Evolutionary conservation across 1,139 yeast genomes (phyloP).

Genomic region (Magnusiomyces ingens): DNA sequence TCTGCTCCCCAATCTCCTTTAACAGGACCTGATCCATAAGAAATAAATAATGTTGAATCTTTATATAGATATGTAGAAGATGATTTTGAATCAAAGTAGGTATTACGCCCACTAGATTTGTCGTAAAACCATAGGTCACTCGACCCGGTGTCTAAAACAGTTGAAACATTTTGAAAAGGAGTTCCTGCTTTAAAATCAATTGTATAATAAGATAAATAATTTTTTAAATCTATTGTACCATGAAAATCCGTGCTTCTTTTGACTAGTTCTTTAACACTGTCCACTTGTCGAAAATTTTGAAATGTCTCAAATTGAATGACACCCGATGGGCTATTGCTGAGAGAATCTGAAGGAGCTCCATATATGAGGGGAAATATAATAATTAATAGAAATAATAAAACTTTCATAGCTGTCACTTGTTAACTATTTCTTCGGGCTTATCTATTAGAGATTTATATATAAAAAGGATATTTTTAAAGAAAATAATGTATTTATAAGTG

Average conservation of each 20-base stretch:
- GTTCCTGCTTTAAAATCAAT: slow-evolving; percentile 39
- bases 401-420: not conserved
- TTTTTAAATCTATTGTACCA: slow-evolving; percentile 6
- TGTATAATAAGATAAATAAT: slow-evolving; percentile 20
- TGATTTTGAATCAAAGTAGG: slow-evolving; percentile 19
- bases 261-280: not conserved
- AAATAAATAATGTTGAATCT: slow-evolving; percentile 20
- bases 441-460: not conserved
- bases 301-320: slow-evolving; percentile 1
- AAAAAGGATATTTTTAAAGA: not conserved
- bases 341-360: not conserved
- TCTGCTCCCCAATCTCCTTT: slow-evolving; percentile 59
- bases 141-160: slow-evolving; percentile 43
- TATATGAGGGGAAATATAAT: not conserved
- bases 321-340: not conserved
- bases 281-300: not conserved
- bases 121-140: slow-evolving; percentile 41
- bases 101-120: slow-evolving; percentile 23
- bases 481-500: not conserved
- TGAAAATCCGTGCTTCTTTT: slow-evolving; percentile 2
- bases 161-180: slow-evolving; percentile 35
- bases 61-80: slow-evolving; percentile 22
- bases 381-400: not conserved
- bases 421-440: no score
- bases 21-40: slow-evolving; percentile 37